Base-by-base conservation (phyloP, 2,329 filamentous ascomycete species). In the Hymenoscyphus occultus region DNA sequence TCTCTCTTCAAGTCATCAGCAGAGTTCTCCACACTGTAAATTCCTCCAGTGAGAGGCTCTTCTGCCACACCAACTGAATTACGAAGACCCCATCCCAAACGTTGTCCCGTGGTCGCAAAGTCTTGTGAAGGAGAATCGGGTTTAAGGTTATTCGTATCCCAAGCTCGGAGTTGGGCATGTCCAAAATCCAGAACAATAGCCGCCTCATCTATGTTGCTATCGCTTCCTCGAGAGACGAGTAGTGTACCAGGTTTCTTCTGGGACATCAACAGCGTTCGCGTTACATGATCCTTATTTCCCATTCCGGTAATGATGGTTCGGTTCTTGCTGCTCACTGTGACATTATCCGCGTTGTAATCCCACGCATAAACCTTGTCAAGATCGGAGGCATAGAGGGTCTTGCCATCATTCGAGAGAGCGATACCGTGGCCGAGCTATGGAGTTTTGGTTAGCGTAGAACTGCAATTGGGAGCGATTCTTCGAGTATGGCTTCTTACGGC, bases 11-110 rank as follows among this genome's bases (percentile, higher is more conserved):
- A 80, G 45, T 89, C 76, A 75, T 92, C 89, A 9, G 86, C 86
- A 1, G 85, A 88, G 76, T 92, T 92, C 76, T 92, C 90, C 7
- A 92, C 87, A 19, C 79, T 80, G 78, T 81, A 86, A 65, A 86
- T 79, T 19, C 80, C 82, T 22, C 83, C 84, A 0, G 79, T 79
- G 4, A 72, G 64, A 0, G 82, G 82, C 62, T 91, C 81, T 75
- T 90, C 88, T n/a, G 80, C 87, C 3, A 92, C 77, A 10, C 89
- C 90, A 4, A 91, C 89, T 1, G 87, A 87, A 74, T 92, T 92
- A 45, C 89, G 82, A 61, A 93, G 79, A 12, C 90, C 90, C 89
- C 89, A 92, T 16, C 88, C 84, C 2, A 86, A 76, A 0, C 84
- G 70, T 13, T 74, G 69, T 2, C 84, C 84, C 14, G 84, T 69